Percentiles rank a stretch among this genome's conserved stretches.
These are phyloP conservation scores for Royoungia palumana DNA, from an alignment of 768 basidiomycete species.

Conservation along the genomic window DNA sequence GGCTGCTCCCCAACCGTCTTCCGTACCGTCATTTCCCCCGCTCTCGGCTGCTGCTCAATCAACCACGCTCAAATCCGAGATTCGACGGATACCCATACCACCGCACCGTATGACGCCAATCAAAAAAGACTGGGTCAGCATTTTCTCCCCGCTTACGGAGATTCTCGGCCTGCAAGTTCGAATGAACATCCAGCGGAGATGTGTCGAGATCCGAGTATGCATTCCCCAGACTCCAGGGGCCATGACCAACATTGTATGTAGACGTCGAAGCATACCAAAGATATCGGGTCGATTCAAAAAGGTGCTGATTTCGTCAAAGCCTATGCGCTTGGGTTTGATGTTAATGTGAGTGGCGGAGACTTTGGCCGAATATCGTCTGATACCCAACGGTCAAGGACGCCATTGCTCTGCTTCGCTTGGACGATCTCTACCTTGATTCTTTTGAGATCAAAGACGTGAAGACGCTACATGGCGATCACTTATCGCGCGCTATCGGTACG, in stretches of 20 bases:
- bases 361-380: neutral
- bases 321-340: conserved; percentile 90
- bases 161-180: conserved; percentile 92
- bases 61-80: conserved; percentile 68
- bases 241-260: conserved; percentile 26
- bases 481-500: conserved; percentile 94
- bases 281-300: conserved; percentile 90
- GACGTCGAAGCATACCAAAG: conserved; percentile 95
- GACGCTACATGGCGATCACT: conserved; percentile 94
- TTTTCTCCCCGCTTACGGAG: conserved; percentile 95
- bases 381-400: conserved; percentile 62
- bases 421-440: conserved; percentile 96
- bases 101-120: conserved; percentile 97
- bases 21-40: conserved; percentile 68
- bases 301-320: conserved; percentile 98
- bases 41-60: conserved; percentile 57
- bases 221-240: neutral
- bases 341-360: conserved; percentile 61
- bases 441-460: conserved; percentile 99
- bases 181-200: conserved; percentile 90
- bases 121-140: conserved; percentile 93
- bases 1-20: conserved; percentile 40
- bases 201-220: conserved; percentile 90
- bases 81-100: conserved; percentile 86
- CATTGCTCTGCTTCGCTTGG: conserved; percentile 89